These are phyloP conservation scores for barrel medic (Medicago truncatula) DNA, from an alignment of 306 rosid species.

Conservation along the genomic window DNA sequence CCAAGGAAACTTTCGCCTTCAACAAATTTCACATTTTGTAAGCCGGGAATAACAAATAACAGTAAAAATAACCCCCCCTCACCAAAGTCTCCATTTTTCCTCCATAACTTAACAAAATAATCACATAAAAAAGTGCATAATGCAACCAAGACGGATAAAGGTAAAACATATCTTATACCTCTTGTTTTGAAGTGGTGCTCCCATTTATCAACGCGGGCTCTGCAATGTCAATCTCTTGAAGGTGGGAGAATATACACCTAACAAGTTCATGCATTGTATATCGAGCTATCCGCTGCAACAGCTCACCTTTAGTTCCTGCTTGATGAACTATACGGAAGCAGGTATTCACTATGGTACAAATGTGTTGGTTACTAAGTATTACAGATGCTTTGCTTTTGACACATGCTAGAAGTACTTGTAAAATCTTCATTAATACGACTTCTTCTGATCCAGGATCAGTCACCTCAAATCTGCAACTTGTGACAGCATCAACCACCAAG, in stretches of 20 bases:
- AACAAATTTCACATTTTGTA: background rate
- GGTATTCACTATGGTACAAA: conserved; percentile 94
- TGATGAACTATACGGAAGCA: conserved; percentile 97
- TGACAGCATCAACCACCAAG: conserved; percentile 94
- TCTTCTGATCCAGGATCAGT: conserved; percentile 95
- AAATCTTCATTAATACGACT: conserved; percentile 91
- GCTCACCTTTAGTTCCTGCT: conserved; percentile 89
- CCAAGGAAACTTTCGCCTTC: background rate
- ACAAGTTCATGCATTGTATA: conserved; percentile 92
- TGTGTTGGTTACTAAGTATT: conserved; percentile 95
- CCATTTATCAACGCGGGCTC: conserved; percentile 70
- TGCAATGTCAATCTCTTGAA: conserved; percentile 76
- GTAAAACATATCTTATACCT: conserved; percentile 52
- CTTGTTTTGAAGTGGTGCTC: conserved; percentile 53
- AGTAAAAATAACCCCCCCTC: background rate
- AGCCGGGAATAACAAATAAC: no score
- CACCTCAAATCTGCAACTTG: conserved; percentile 97
- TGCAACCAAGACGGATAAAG: conserved; percentile 2
- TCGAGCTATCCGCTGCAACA: conserved; percentile 91
- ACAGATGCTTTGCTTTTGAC: conserved; percentile 94
- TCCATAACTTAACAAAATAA: conserved; percentile 22
- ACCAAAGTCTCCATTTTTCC: conserved; percentile 26
- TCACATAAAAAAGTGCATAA: conserved; percentile 19
- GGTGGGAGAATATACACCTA: conserved; percentile 93
- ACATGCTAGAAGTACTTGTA: conserved; percentile 94